phyloP scores from a whole-genome alignment of 495 filamentous ascomycete genomes.

The Ramalina intermedia region DNA sequence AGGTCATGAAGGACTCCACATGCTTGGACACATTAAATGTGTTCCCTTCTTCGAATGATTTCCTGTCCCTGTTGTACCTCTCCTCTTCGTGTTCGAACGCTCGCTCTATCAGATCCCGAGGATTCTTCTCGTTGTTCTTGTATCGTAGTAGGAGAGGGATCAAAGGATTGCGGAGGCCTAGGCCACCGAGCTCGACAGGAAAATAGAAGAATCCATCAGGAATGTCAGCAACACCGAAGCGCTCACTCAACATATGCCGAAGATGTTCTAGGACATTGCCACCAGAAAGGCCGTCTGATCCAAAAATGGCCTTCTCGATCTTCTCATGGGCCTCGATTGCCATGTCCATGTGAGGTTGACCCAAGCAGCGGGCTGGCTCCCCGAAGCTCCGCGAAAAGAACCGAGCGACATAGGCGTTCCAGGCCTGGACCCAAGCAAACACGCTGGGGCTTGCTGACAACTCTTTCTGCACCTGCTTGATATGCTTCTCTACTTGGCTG shows the following conservation, averaged over 20 bases:
- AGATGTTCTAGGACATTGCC: slow-evolving; percentile 38
- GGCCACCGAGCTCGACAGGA: slow-evolving; percentile 37
- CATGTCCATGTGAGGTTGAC: slow-evolving; percentile 37
- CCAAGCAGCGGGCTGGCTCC: slow-evolving; percentile 42
- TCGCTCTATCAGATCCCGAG: slow-evolving; percentile 19
- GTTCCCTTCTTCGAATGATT: slow-evolving; percentile 18
- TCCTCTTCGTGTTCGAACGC: slow-evolving; percentile 27
- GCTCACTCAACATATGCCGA: slow-evolving; percentile 28
- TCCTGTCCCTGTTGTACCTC: slow-evolving; percentile 21
- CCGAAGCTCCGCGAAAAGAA: slow-evolving; percentile 49
- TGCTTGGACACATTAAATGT: slow-evolving; percentile 1
- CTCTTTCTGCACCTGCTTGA: slow-evolving; percentile 38
- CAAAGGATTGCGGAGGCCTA: slow-evolving; percentile 42
- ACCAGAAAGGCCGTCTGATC: slow-evolving; percentile 8
- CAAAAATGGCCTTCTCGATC: slow-evolving; percentile 39
- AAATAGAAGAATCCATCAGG: slow-evolving; percentile 45
- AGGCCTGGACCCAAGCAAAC: slow-evolving; percentile 45
- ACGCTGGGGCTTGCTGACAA: slow-evolving; percentile 32
- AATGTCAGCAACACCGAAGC: slow-evolving; percentile 37
- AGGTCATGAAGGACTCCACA: slow-evolving; percentile 25
- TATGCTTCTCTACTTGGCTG: slow-evolving; percentile 36
- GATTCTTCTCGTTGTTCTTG: slow-evolving; percentile 18
- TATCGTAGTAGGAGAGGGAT: slow-evolving; percentile 28
- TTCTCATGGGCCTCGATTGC: slow-evolving; percentile 37
- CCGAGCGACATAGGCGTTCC: slow-evolving; percentile 34